Percentiles rank a stretch among this genome's conserved stretches.
Evolutionary conservation across 2,329 filamentous ascomycete species (phyloP).

Genomic region (Ceratocystis eucalypticola): DNA sequence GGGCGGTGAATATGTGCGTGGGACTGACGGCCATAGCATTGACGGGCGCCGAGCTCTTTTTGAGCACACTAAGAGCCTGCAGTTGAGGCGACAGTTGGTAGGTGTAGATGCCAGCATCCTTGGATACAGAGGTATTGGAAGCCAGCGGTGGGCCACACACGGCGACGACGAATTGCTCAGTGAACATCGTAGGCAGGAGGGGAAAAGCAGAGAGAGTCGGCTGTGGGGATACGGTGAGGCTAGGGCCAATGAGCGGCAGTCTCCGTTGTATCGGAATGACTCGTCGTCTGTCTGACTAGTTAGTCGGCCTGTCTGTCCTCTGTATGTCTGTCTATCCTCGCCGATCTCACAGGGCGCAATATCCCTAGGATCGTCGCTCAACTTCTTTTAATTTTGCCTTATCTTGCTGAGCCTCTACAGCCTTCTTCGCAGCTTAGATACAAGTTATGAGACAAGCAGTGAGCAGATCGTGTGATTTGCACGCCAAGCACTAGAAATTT

Average conservation of each 20-base stretch:
- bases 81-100: conserved; percentile 69
- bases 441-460: neutral
- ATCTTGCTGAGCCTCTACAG: neutral
- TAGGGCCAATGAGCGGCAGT: conserved; percentile 3
- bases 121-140: conserved; percentile 49
- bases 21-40: conserved; percentile 69
- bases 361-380: neutral
- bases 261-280: neutral
- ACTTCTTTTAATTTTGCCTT: neutral
- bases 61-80: conserved; percentile 65
- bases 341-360: neutral
- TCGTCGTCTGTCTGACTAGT: too few species aligned
- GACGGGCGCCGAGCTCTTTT: conserved; percentile 73
- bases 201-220: neutral
- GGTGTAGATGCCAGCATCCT: conserved; percentile 78
- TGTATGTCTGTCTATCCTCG: neutral
- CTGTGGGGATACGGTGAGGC: neutral
- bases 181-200: conserved; percentile 35
- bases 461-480: neutral
- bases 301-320: neutral
- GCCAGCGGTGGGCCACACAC: conserved; percentile 44
- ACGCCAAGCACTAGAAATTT: neutral
- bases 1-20: conserved; percentile 80
- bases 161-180: conserved; percentile 47
- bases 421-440: neutral